A percentile compares a stretch with the other conserved stretches of the same genome.
These are phyloP conservation scores for Prototheca cutis DNA, from an alignment of 163 green algal species.

Conservation along the genomic window DNA sequence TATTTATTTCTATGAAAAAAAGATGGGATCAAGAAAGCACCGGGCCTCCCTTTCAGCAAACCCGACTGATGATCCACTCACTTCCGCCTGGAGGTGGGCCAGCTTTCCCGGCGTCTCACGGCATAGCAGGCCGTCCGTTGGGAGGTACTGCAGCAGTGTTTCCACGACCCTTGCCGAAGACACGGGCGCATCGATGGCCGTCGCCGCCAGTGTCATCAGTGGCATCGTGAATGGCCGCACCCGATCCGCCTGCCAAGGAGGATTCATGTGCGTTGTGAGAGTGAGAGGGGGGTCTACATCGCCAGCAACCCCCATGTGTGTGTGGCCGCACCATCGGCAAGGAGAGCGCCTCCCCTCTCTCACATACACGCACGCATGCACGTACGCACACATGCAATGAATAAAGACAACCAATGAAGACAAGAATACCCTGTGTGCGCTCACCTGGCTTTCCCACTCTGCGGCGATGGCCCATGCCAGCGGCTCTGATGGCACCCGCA, in stretches of 20 bases:
- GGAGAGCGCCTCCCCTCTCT: too few species aligned
- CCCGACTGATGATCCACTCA: too few species aligned
- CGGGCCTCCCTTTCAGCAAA: too few species aligned
- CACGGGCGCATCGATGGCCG: constrained; percentile 76
- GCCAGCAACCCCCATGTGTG: too few species aligned
- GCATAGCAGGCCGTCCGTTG: constrained; percentile 66
- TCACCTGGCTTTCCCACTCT: constrained; percentile 84
- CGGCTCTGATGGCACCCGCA: constrained; percentile 51
- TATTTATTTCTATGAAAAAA: background rate
- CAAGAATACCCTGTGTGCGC: too few species aligned
- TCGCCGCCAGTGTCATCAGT: constrained; percentile 81
- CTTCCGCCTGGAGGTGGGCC: constrained; percentile 35
- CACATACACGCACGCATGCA: too few species aligned
- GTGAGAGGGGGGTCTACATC: too few species aligned
- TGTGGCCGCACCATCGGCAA: too few species aligned
- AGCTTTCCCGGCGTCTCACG: constrained; percentile 40
- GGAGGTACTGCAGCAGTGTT: constrained; percentile 68
- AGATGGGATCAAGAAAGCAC: background rate
- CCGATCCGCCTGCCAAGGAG: constrained; percentile 12
- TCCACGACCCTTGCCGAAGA: constrained; percentile 48
- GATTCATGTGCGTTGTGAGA: too few species aligned
- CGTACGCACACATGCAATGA: constrained; percentile 1
- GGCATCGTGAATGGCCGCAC: constrained; percentile 85
- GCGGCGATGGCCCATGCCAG: constrained; percentile 73
- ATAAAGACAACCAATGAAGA: background rate